A percentile compares a stretch with the other conserved stretches of the same genome.
These are phyloP conservation scores for Candida easanensis DNA, from an alignment of 805 yeast genomes.

Conservation along the genomic window DNA sequence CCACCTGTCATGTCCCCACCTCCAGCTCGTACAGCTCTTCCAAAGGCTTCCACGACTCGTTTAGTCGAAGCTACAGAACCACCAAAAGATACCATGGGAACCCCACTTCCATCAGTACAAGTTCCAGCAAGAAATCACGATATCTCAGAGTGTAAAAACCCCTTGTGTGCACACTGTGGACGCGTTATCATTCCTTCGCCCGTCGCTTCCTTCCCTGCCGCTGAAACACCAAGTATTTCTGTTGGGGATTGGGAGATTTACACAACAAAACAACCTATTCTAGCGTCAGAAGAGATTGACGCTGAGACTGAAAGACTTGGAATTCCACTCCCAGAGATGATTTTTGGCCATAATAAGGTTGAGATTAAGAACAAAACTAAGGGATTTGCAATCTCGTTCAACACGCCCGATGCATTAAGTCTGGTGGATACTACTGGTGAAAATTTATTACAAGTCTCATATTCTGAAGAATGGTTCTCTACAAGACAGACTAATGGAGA, in stretches of 20 bases:
- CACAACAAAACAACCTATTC: conserved; percentile 73
- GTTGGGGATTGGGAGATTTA: conserved; percentile 74
- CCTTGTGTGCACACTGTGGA: conserved; percentile 63
- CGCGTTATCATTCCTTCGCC: conserved; percentile 78
- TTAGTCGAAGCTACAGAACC: conserved; percentile 9
- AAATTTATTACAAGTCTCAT: conserved; percentile 66
- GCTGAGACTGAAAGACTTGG: conserved; percentile 52
- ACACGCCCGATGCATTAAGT: conserved; percentile 73
- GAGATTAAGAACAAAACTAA: conserved; percentile 42
- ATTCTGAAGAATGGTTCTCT: conserved; percentile 78
- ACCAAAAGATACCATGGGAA: conserved; percentile 12
- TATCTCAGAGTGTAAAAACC: conserved; percentile 33
- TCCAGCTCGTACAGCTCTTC: neutral
- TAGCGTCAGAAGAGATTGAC: conserved; percentile 73
- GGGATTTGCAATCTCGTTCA: conserved; percentile 56
- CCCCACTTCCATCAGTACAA: conserved; percentile 19
- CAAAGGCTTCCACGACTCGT: neutral
- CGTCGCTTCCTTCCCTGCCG: conserved; percentile 56
- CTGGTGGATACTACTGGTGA: conserved; percentile 53
- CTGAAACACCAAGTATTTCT: conserved; percentile 66
- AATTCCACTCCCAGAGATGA: conserved; percentile 95
- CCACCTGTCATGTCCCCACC: neutral
- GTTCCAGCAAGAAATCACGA: conserved; percentile 44
- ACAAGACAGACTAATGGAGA: conserved; percentile 33
- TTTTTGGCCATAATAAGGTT: conserved; percentile 81